A percentile compares a stretch with the other conserved stretches of the same genome.
phyloP scores from a whole-genome alignment of 139 green algal genomes.

The Ettlia oleoabundans region DNA sequence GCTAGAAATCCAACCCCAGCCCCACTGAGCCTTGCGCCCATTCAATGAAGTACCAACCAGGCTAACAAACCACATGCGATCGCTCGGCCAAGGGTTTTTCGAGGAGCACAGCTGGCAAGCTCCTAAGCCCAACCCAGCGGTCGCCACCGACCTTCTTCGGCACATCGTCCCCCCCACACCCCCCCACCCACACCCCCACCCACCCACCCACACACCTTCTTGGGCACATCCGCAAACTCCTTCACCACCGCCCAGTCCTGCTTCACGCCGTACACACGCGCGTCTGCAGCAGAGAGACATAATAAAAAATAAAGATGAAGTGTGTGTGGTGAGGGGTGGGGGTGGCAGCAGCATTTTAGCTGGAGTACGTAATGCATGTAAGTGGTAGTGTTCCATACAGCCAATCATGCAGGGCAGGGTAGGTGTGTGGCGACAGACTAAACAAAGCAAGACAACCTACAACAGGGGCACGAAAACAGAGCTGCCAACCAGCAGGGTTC shows the following conservation, averaged over 20 bases:
- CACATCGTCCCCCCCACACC: too few relatives aligned
- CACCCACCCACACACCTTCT: slow-evolving; percentile 58
- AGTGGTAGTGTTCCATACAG: too few relatives aligned
- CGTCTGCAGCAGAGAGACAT: slow-evolving; percentile 39
- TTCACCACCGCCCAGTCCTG: slow-evolving; percentile 79
- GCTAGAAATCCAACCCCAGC: not conserved
- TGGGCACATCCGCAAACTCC: slow-evolving; percentile 70
- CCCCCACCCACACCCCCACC: not conserved
- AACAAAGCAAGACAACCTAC: not conserved
- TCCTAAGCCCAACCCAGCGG: too few relatives aligned
- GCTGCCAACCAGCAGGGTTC: not conserved
- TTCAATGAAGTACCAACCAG: too few relatives aligned
- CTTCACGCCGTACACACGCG: slow-evolving; percentile 76
- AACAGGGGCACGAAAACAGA: not conserved
- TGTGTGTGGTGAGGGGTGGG: not conserved
- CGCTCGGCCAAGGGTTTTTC: too few relatives aligned
- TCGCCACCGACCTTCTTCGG: too few relatives aligned
- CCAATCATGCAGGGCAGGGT: too few relatives aligned
- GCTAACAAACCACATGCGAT: too few relatives aligned
- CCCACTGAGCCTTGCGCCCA: too few relatives aligned
- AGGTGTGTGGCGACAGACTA: too few relatives aligned
- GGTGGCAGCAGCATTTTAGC: not conserved
- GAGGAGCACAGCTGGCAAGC: too few relatives aligned
- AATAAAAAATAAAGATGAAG: not conserved
- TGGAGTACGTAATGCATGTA: too few relatives aligned